These are phyloP conservation scores for Bidens hawaiensis DNA, from an alignment of 140 eudicot genomes.

Conservation along the genomic window DNA sequence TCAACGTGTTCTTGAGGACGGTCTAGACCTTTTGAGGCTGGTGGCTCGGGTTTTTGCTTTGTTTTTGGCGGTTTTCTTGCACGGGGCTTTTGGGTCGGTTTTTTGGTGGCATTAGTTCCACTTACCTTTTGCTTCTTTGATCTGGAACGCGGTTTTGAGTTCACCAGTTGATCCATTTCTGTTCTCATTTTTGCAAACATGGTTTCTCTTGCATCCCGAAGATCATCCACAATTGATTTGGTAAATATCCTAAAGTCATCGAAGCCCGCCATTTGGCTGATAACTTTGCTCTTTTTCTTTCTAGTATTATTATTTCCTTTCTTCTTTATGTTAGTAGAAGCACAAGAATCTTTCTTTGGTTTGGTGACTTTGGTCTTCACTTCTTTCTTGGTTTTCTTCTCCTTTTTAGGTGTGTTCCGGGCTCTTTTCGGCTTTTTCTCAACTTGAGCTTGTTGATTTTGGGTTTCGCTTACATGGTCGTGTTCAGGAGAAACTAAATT, in stretches of 20 bases:
- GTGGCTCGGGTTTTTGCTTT: constrained; percentile 11
- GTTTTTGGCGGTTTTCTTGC: constrained; percentile 21
- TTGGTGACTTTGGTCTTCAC: constrained; percentile 22
- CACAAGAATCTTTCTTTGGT: constrained; percentile 28
- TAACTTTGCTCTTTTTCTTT: constrained; percentile 26
- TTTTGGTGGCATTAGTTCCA: constrained; percentile 13
- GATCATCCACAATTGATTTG: constrained; percentile 45
- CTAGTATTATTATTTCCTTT: constrained; percentile 6
- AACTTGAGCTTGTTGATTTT: constrained; percentile 13
- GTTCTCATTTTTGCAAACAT: constrained; percentile 58
- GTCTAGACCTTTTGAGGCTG: constrained; percentile 14
- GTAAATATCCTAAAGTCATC: constrained; percentile 54
- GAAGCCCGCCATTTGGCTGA: constrained; percentile 17
- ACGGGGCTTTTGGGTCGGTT: constrained; percentile 26
- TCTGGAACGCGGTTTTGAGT: constrained; percentile 12
- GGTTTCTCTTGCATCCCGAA: constrained; percentile 48
- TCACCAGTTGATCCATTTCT: constrained; percentile 40
- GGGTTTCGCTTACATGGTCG: constrained; percentile 26
- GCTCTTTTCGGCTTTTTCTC: constrained; percentile 26
- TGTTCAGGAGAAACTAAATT: constrained; percentile 29
- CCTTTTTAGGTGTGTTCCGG: constrained; percentile 18
- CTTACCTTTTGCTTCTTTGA: constrained; percentile 28
- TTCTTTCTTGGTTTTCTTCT: constrained; percentile 24
- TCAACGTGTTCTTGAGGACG: constrained; percentile 20
- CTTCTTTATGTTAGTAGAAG: constrained; percentile 28